Evolutionary conservation across 352 stramenopile genomes (phyloP).

Genomic region (Globisporangium spinosum): DNA sequence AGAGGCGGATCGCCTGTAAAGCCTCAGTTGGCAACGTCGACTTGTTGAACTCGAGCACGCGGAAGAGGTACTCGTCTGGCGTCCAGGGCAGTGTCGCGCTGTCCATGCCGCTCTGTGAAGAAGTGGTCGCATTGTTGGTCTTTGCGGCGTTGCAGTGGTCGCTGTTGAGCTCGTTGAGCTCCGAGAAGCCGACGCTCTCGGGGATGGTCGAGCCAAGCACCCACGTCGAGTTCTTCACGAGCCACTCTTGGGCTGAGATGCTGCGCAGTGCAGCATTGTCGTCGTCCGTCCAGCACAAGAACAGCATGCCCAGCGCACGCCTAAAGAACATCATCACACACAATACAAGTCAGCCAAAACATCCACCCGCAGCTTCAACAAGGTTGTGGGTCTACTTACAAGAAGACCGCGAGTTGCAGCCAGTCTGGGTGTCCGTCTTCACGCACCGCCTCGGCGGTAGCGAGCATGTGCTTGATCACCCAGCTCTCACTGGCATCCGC

Average conservation of each 20-base stretch:
- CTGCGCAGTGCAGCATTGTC: constrained; percentile 57
- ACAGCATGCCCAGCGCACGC: constrained; percentile 67
- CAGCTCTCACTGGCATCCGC: constrained; percentile 38
- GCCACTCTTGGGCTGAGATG: constrained; percentile 73
- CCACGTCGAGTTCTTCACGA: constrained; percentile 62
- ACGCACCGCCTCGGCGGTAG: constrained; percentile 51
- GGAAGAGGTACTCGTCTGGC: constrained; percentile 74
- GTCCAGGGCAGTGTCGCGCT: constrained; percentile 60
- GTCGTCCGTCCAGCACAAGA: constrained; percentile 73
- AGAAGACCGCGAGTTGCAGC: constrained; percentile 71
- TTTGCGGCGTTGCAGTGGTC: constrained; percentile 36
- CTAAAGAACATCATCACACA: constrained; percentile 16
- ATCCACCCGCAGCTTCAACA: not conserved
- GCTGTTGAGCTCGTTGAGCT: constrained; percentile 61
- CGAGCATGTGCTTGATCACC: constrained; percentile 73
- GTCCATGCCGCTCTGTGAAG: constrained; percentile 30
- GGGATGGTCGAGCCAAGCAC: constrained; percentile 56
- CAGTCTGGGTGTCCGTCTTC: constrained; percentile 75
- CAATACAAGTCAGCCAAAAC: not conserved
- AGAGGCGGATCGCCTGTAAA: constrained; percentile 59
- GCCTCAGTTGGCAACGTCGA: constrained; percentile 59
- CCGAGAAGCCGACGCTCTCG: constrained; percentile 48
- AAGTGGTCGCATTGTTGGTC: not conserved
- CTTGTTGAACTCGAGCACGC: constrained; percentile 62
- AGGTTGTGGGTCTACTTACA: constrained; percentile 29